Evolutionary conservation across 768 basidiomycete species (phyloP).

Genomic region (Galerina sulciceps): DNA sequence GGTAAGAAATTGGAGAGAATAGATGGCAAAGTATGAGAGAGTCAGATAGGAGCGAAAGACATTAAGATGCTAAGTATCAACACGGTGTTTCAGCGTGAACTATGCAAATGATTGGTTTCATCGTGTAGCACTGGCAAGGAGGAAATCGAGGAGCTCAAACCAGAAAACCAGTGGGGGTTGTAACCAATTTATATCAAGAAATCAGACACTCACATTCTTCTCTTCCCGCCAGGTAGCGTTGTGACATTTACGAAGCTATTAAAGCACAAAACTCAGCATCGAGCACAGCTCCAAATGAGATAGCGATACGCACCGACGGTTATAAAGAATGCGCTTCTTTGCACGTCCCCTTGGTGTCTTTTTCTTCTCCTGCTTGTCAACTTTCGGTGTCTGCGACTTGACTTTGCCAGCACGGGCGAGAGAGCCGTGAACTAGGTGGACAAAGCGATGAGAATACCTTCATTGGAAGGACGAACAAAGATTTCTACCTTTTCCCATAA

Average conservation of each 20-base stretch:
- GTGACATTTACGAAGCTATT: conserved; percentile 92
- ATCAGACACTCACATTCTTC: conserved; percentile 82
- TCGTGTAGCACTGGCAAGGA: conserved; percentile 32
- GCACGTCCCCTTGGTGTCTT: conserved; percentile 97
- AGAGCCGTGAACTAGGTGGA: conserved; percentile 89
- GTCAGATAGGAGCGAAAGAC: conserved; percentile 99
- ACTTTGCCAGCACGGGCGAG: conserved; percentile 99
- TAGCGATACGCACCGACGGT: conserved; percentile 72
- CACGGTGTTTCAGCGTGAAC: conserved; percentile 95
- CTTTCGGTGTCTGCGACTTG: conserved; percentile 97
- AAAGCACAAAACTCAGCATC: conserved; percentile 1
- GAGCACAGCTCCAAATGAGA: neutral
- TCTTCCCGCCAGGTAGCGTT: conserved; percentile 87
- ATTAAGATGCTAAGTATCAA: conserved; percentile 82
- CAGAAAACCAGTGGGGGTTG: neutral
- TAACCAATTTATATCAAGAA: neutral
- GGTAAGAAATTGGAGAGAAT: conserved; percentile 10
- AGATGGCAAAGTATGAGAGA: conserved; percentile 19
- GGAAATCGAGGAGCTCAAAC: neutral
- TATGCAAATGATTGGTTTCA: conserved; percentile 79
- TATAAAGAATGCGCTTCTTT: conserved; percentile 95
- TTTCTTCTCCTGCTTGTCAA: conserved; percentile 99
- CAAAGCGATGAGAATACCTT: neutral
- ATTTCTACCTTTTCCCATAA: conserved; percentile 73
- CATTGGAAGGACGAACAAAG: conserved; percentile 13